These are phyloP conservation scores for Blastobotrys aristatus DNA, from an alignment of 1,139 yeast genomes.

Conservation along the genomic window DNA sequence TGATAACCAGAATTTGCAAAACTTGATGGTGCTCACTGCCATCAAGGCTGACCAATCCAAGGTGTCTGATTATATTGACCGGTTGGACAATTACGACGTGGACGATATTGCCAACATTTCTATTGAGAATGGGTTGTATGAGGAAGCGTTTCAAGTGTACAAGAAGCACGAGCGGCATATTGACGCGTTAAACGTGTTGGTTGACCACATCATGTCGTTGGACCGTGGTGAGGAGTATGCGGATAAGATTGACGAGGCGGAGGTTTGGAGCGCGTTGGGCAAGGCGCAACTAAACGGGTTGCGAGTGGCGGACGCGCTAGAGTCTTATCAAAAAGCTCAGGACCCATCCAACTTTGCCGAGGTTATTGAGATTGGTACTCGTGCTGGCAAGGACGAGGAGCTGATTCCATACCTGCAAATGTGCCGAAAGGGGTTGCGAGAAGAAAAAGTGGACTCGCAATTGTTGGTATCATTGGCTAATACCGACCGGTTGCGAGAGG, in stretches of 20 bases:
- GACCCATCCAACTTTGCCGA: conserved; percentile 88
- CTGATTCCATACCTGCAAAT: conserved; percentile 77
- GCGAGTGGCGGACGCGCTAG: conserved; percentile 87
- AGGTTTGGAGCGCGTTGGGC: conserved; percentile 93
- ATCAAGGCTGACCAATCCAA: conserved; percentile 89
- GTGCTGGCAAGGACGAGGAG: conserved; percentile 95
- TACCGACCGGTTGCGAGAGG: conserved; percentile 67
- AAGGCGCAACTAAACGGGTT: conserved; percentile 93
- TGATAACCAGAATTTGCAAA: conserved; percentile 92
- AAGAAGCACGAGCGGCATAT: conserved; percentile 73
- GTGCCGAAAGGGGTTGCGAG: conserved; percentile 94
- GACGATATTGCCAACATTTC: conserved; percentile 91
- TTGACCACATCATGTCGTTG: conserved; percentile 87
- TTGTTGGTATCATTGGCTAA: conserved; percentile 82
- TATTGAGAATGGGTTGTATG: conserved; percentile 79
- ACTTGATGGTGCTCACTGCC: conserved; percentile 85
- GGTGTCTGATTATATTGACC: conserved; percentile 79
- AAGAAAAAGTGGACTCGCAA: conserved; percentile 90
- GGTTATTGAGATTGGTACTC: conserved; percentile 92
- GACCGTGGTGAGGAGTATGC: conserved; percentile 95
- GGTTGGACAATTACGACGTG: conserved; percentile 86
- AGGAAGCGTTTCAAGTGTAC: conserved; percentile 93
- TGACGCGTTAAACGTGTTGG: conserved; percentile 85
- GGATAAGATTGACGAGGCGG: conserved; percentile 80
- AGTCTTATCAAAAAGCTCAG: conserved; percentile 74